Evolutionary conservation across 225 moss, liverwort and hornwort species (phyloP).

Genomic region (Straminergon stramineum): DNA sequence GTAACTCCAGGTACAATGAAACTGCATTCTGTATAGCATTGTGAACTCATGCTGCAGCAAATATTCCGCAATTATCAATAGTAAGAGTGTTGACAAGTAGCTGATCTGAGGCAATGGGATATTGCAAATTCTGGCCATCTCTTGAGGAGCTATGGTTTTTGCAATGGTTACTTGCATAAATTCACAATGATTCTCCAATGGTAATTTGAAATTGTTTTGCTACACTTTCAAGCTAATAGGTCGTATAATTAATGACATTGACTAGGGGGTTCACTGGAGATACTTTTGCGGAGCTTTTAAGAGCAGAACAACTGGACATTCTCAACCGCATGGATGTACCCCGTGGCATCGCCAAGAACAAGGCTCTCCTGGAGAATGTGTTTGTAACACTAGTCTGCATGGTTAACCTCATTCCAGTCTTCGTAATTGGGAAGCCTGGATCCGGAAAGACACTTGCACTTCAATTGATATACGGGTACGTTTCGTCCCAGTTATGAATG

Average conservation of each 20-base stretch:
- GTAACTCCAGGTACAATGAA: slow-evolving; percentile 7
- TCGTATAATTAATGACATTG: neutral
- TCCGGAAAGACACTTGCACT: slow-evolving; percentile 60
- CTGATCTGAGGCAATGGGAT: neutral
- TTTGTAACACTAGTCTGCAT: slow-evolving; percentile 53
- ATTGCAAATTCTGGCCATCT: neutral
- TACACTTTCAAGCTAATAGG: neutral
- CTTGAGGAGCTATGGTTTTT: too few relatives aligned
- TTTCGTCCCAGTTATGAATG: neutral
- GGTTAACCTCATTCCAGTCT: slow-evolving; percentile 47
- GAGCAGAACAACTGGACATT: slow-evolving; percentile 35
- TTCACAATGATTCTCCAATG: neutral
- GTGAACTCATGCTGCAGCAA: neutral
- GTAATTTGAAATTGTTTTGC: neutral
- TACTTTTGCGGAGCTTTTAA: slow-evolving; percentile 23
- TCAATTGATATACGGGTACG: slow-evolving; percentile 39
- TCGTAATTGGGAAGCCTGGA: slow-evolving; percentile 58
- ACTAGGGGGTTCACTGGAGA: slow-evolving; percentile 19
- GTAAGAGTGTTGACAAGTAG: neutral
- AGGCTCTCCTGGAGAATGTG: slow-evolving; percentile 48
- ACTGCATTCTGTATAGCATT: neutral
- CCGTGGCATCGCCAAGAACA: slow-evolving; percentile 44
- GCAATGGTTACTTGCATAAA: neutral
- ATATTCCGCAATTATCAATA: neutral
- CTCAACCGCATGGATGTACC: slow-evolving; percentile 51